phyloP scores from a whole-genome alignment of 2,329 filamentous ascomycete species.

The Chrysoporthe puriensis region DNA sequence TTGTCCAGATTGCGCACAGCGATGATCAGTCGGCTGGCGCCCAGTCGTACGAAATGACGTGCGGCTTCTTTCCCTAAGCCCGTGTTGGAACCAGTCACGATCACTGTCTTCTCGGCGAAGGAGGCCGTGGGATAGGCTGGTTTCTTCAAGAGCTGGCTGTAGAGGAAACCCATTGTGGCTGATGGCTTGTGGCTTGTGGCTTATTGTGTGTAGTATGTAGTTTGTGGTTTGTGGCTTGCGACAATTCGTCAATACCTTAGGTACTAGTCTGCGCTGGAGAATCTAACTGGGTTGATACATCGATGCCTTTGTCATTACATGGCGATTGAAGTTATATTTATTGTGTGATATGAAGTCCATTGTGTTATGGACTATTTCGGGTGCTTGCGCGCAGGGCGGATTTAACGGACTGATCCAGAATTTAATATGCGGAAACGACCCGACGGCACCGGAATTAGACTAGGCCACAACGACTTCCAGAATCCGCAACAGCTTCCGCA shows the following conservation, averaged over 20 bases:
- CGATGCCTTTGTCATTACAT: not conserved
- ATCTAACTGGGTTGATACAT: not conserved
- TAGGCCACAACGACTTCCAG: no score
- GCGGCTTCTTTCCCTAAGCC: constrained; percentile 18
- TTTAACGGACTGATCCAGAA: not conserved
- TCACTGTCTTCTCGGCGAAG: constrained; percentile 16
- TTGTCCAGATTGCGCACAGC: constrained; percentile 31
- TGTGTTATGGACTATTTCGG: not conserved
- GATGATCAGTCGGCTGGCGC: constrained; percentile 29
- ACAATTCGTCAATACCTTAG: not conserved
- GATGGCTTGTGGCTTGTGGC: not conserved
- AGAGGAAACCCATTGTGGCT: constrained; percentile 22
- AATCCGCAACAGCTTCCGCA: no score
- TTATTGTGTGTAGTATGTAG: not conserved
- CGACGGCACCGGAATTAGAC: no score
- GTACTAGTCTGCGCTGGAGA: not conserved
- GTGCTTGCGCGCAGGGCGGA: not conserved
- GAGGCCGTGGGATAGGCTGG: constrained; percentile 23
- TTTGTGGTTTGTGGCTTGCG: not conserved
- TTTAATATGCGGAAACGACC: no score
- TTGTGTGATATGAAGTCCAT: not conserved
- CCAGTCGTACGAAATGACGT: constrained; percentile 22
- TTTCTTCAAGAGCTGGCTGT: constrained; percentile 23
- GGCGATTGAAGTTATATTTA: not conserved
- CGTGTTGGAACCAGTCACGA: constrained; percentile 14